Evolutionary conservation across 2,329 filamentous ascomycete genomes (phyloP), one percentile per base, ranked within the genome.

Genomic region (Scopulariopsis brevicaulis): DNA sequence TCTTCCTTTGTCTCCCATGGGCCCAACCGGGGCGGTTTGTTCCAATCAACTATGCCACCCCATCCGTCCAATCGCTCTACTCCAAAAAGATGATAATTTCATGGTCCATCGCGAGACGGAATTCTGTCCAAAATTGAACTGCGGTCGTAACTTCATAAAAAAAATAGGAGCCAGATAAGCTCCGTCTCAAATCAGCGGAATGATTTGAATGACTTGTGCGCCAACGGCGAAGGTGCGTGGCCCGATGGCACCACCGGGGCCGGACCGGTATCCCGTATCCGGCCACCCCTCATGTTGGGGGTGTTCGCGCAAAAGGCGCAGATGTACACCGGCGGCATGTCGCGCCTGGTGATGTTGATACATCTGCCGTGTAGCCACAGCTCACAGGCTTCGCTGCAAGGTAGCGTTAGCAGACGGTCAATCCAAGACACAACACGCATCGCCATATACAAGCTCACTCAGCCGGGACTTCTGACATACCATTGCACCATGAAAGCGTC

Each of bases 331-430:
- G 75, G 74, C 5, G 83, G 81, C 63, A 81, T 75, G n/a, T 75
- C 77, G 59, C 77, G 74, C 54, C 75, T 75, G 53, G 77, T 79
- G 61, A 85, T 79, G 61, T 82, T 82, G 63, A 85, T 75, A 65
- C 83, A 86, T 59, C 74, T 75, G n/a, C 80, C 81, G 65, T 86
- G 83, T 34, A 85, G 77, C 76, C 79, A 84, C 73, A 83, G 79
- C 64, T 85, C 82, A 65, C 83, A 86, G 25, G 81, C 82, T 69
- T 85, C 79, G 64, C 83, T 86, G 63, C 20, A 12, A 14, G 10
- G 20, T 22, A 22, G 22, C 3, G 46, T 50, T 24, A 50, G 46
- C 46, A 11, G 22, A 50, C 46, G 18, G 22, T 6, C 5, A 14
- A 14, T 22, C 46, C 20, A 50, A 50, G 46, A 24, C 14, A n/a